Conservation (phyloP, 2,329 filamentous ascomycete species). For the Trichophyton benhamiae region DNA sequence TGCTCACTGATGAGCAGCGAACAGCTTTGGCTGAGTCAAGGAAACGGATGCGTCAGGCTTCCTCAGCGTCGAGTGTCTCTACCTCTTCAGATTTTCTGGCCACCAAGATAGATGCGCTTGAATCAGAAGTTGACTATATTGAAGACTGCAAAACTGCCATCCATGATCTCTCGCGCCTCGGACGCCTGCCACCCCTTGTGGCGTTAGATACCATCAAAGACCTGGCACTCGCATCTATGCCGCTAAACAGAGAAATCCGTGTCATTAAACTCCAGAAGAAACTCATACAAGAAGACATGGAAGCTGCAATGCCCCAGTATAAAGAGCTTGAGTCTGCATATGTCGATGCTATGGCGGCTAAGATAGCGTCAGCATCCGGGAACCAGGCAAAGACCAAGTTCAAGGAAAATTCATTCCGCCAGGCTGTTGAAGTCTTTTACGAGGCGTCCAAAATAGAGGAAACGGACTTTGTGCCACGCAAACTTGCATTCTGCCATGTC, state of each 20-base stretch:
- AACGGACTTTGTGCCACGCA: not conserved
- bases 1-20: not conserved
- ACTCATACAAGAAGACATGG: constrained; percentile 5
- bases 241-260: not conserved
- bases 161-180: not conserved
- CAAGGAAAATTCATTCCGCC: constrained; percentile 2
- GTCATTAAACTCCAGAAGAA: constrained; percentile 5
- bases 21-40: not conserved
- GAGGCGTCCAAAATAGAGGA: not conserved
- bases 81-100: not conserved
- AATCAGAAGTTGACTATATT: not conserved
- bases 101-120: not conserved
- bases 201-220: not conserved
- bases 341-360: not conserved
- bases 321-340: constrained; percentile 5
- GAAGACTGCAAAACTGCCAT: not conserved
- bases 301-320: not conserved
- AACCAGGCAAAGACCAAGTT: constrained; percentile 6
- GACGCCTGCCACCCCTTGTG: not conserved
- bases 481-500: constrained; percentile 7
- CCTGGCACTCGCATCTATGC: not conserved
- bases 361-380: constrained; percentile 1
- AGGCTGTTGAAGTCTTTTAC: not conserved
- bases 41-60: not conserved
- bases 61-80: not conserved